A percentile compares a stretch with the other conserved stretches of the same genome.
These are phyloP conservation scores for Podosphaera xanthii DNA, from an alignment of 2,329 filamentous ascomycete genomes.

Conservation along the genomic window DNA sequence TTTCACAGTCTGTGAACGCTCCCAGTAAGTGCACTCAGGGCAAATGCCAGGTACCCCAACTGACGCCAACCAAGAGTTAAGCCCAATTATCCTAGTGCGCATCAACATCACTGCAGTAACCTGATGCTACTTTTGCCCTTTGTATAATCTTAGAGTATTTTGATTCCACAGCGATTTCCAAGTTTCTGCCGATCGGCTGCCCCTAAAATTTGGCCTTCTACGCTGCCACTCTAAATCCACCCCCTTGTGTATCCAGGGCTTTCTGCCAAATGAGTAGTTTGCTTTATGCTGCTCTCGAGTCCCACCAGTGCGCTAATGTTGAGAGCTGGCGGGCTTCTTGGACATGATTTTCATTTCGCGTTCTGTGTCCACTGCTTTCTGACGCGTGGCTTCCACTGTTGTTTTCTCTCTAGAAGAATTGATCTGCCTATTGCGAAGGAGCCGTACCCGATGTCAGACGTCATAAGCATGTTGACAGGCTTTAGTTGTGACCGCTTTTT, in stretches of 20 bases:
- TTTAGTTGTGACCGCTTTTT: background rate
- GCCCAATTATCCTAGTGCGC: background rate
- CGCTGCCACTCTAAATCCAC: background rate
- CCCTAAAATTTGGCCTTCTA: background rate
- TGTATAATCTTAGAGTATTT: background rate
- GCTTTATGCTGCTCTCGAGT: background rate
- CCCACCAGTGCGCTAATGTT: too few relatives aligned
- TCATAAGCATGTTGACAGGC: too few relatives aligned
- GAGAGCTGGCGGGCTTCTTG: too few relatives aligned
- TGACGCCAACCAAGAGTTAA: background rate
- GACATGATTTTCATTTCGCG: too few relatives aligned
- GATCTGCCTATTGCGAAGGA: too few relatives aligned
- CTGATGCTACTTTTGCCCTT: background rate
- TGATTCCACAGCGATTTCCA: background rate
- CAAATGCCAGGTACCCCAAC: background rate
- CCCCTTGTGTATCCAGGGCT: background rate
- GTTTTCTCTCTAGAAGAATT: background rate
- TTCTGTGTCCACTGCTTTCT: background rate
- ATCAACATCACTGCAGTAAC: background rate
- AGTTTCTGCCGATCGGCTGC: background rate
- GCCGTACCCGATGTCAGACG: too few relatives aligned
- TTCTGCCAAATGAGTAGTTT: background rate
- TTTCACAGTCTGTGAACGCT: background rate
- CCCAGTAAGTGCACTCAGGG: background rate
- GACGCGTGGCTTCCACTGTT: background rate